Conservation (phyloP, 176 grass and related monocot genomes). For the Guadua angustifolia region DNA sequence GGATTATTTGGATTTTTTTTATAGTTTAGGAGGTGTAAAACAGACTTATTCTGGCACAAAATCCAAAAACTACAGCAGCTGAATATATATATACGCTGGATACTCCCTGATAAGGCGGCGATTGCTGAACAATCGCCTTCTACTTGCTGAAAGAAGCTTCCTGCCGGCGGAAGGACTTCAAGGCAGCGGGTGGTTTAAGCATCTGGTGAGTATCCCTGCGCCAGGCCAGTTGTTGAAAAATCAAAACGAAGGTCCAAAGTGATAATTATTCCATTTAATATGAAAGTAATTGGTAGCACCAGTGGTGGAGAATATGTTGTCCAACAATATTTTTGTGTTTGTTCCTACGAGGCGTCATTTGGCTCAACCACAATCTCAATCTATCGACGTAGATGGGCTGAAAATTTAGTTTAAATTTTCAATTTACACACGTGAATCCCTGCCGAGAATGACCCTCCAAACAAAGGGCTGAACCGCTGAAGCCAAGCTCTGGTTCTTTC, state of each 20-base stretch:
- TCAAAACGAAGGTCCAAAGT: neutral
- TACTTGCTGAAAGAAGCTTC: constrained; percentile 92
- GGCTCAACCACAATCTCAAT: no score
- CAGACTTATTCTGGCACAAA: neutral
- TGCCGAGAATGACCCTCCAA: constrained; percentile 40
- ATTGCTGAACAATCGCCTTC: constrained; percentile 78
- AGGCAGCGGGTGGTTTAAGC: constrained; percentile 96
- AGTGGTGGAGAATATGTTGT: neutral
- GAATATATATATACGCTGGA: constrained; percentile 20
- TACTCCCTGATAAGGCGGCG: constrained; percentile 53
- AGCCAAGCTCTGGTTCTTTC: constrained; percentile 74
- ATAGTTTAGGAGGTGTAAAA: no score
- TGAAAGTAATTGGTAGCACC: neutral
- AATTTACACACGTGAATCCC: no score
- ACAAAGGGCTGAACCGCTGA: constrained; percentile 70
- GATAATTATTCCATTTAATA: neutral
- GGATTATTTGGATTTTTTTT: no score
- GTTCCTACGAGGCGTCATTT: neutral
- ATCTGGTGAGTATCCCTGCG: constrained; percentile 59
- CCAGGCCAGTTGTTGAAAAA: neutral
- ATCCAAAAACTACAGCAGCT: constrained; percentile 57
- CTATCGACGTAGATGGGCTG: no score
- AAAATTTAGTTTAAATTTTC: no score
- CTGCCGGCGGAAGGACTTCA: constrained; percentile 77
- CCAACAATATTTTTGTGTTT: neutral